These are phyloP conservation scores for Globisporangium camurandrum DNA, from an alignment of 352 stramenopile species.

Conservation along the genomic window DNA sequence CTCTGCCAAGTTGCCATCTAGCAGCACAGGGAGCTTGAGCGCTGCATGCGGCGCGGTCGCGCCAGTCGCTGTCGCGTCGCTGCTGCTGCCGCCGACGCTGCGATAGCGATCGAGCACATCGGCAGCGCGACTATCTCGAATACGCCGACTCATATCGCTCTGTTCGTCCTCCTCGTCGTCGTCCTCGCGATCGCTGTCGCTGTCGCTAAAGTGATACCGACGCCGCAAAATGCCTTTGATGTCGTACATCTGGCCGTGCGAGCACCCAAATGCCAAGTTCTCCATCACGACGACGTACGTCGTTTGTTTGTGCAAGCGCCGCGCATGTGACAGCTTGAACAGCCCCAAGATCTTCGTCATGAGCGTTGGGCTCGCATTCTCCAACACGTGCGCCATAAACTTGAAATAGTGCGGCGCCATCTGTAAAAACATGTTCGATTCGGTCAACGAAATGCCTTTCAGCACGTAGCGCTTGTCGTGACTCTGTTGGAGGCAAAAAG, in stretches of 20 bases:
- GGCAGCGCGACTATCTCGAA: no score
- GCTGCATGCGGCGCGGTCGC: conserved; percentile 29
- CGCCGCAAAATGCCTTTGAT: conserved; percentile 79
- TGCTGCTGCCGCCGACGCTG: no score
- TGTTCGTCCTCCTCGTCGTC: conserved; percentile 6
- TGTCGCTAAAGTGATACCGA: conserved; percentile 44
- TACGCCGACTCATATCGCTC: background rate
- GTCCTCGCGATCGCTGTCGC: conserved; percentile 21
- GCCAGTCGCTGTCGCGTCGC: conserved; percentile 18
- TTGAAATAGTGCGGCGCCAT: conserved; percentile 86
- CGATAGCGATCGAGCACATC: no score
- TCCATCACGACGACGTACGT: conserved; percentile 86
- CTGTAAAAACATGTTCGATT: conserved; percentile 89
- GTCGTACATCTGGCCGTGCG: conserved; percentile 77
- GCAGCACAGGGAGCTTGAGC: conserved; percentile 55
- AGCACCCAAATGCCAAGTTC: conserved; percentile 76
- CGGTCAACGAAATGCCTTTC: conserved; percentile 78
- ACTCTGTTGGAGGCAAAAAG: conserved; percentile 27
- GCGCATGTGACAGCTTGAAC: conserved; percentile 67
- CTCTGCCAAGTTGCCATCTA: conserved; percentile 78
- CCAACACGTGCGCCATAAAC: conserved; percentile 66
- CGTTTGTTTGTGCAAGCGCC: conserved; percentile 58
- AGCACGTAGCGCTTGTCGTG: conserved; percentile 82
- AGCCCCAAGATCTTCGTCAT: conserved; percentile 83
- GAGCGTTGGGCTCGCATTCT: conserved; percentile 46